Conservation (phyloP, 1,139 yeast genomes). For the Saccharomyces hybrid region DNA sequence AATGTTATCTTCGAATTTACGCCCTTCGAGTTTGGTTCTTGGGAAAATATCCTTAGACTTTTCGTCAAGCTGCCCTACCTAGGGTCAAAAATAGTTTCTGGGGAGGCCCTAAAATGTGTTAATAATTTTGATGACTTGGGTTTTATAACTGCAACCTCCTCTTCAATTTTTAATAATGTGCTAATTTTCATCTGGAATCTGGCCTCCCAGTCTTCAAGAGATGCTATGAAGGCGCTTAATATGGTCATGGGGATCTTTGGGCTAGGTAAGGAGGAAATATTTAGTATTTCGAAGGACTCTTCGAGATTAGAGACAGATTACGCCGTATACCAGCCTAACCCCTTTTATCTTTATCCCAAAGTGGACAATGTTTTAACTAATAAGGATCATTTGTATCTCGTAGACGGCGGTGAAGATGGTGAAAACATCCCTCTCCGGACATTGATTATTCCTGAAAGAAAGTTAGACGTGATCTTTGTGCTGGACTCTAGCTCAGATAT, state of each 20-base stretch:
- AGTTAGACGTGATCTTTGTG: constrained; percentile 50
- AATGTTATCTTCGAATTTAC: constrained; percentile 44
- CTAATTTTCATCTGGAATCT: constrained; percentile 41
- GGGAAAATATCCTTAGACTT: constrained; percentile 46
- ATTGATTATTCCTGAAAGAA: constrained; percentile 43
- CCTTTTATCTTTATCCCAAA: constrained; percentile 43
- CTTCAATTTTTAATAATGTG: constrained; percentile 57
- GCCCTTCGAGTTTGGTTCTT: constrained; percentile 65
- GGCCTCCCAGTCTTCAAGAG: constrained; percentile 36
- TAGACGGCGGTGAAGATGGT: constrained; percentile 62
- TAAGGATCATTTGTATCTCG: constrained; percentile 36
- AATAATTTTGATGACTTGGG: constrained; percentile 66
- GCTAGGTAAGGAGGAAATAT: constrained; percentile 18
- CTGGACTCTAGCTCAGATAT: constrained; percentile 59
- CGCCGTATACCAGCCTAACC: constrained; percentile 69
- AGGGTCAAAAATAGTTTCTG: constrained; percentile 43
- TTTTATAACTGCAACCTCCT: constrained; percentile 63
- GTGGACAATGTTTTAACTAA: constrained; percentile 19
- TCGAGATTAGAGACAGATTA: constrained; percentile 40
- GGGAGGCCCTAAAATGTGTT: constrained; percentile 37
- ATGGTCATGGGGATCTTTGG: constrained; percentile 44
- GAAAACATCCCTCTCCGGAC: constrained; percentile 60
- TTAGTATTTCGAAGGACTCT: neutral
- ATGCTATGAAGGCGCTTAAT: constrained; percentile 37
- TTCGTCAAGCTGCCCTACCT: constrained; percentile 47